These are phyloP conservation scores for Cordyceps farinosa DNA, from an alignment of 2,329 filamentous ascomycete species.

Conservation along the genomic window DNA sequence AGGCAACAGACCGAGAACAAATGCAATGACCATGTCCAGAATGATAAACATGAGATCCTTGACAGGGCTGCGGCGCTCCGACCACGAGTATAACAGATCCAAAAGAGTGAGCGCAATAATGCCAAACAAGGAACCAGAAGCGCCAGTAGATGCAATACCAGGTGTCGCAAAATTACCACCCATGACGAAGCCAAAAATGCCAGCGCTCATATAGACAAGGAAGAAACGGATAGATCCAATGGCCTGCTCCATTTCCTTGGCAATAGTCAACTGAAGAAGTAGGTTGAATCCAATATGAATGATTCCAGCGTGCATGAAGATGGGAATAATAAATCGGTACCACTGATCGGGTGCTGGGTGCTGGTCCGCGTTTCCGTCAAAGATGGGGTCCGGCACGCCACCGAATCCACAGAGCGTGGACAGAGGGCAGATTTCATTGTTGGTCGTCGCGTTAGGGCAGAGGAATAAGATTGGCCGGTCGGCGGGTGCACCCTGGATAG, in stretches of 20 bases:
- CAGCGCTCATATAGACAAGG: slow-evolving; percentile 83
- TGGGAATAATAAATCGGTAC: slow-evolving; percentile 93
- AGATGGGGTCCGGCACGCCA: slow-evolving; percentile 64
- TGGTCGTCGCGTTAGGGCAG: slow-evolving; percentile 75
- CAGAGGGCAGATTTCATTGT: slow-evolving; percentile 63
- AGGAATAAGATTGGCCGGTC: slow-evolving; percentile 57
- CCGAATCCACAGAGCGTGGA: slow-evolving; percentile 80
- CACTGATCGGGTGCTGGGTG: slow-evolving; percentile 79
- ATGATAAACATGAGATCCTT: slow-evolving; percentile 86
- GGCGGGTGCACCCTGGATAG: slow-evolving; percentile 52
- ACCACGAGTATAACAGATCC: slow-evolving; percentile 92
- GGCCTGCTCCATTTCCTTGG: slow-evolving; percentile 84
- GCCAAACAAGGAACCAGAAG: slow-evolving; percentile 87
- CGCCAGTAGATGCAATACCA: slow-evolving; percentile 78
- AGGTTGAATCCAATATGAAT: slow-evolving; percentile 97
- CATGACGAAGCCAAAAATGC: slow-evolving; percentile 94
- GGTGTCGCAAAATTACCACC: slow-evolving; percentile 89
- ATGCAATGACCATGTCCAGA: slow-evolving; percentile 82
- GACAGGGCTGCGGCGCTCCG: slow-evolving; percentile 68
- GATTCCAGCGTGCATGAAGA: slow-evolving; percentile 91
- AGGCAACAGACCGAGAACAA: slow-evolving; percentile 86
- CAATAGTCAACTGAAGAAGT: slow-evolving; percentile 83
- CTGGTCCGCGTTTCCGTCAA: slow-evolving; percentile 48
- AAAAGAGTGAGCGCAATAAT: slow-evolving; percentile 84
- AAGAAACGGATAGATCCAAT: slow-evolving; percentile 87